Evolutionary conservation across 495 filamentous ascomycete genomes (phyloP).

Genomic region (Viridothelium virens): DNA sequence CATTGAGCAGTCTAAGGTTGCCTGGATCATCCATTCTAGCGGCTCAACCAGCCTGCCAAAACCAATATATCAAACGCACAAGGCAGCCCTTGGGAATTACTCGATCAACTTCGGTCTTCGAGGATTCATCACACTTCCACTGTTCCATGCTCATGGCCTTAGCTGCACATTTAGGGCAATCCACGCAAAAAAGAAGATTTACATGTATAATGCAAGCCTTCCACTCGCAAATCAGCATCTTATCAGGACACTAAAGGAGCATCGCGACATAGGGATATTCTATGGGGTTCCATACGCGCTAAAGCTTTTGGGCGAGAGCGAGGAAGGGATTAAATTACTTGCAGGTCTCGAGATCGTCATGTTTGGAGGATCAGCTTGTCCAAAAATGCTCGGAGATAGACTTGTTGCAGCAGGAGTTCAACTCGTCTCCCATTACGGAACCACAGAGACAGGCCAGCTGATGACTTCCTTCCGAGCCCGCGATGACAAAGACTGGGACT

Average conservation of each 20-base stretch:
- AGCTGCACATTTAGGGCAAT: constrained; percentile 44
- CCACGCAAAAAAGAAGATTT: constrained; percentile 31
- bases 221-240: constrained; percentile 15
- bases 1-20: constrained; percentile 15
- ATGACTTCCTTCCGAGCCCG: constrained; percentile 47
- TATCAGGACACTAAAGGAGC: constrained; percentile 11
- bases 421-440: constrained; percentile 46
- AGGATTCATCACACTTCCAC: constrained; percentile 22
- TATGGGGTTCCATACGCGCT: constrained; percentile 24
- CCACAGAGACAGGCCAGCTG: constrained; percentile 51
- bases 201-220: constrained; percentile 18
- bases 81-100: constrained; percentile 38
- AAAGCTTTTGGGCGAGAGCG: constrained; percentile 22
- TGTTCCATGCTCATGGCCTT: constrained; percentile 40
- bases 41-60: constrained; percentile 27
- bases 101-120: constrained; percentile 31
- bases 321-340: constrained; percentile 18
- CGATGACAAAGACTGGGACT: constrained; percentile 41
- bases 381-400: constrained; percentile 39
- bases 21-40: constrained; percentile 27
- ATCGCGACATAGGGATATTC: constrained; percentile 17
- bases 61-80: constrained; percentile 36
- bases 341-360: constrained; percentile 16
- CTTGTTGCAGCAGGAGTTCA: constrained; percentile 49
- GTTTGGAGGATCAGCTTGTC: constrained; percentile 24